Evolutionary conservation across 257 asterid species (phyloP).

Genomic region (Fraxinus anomala): DNA sequence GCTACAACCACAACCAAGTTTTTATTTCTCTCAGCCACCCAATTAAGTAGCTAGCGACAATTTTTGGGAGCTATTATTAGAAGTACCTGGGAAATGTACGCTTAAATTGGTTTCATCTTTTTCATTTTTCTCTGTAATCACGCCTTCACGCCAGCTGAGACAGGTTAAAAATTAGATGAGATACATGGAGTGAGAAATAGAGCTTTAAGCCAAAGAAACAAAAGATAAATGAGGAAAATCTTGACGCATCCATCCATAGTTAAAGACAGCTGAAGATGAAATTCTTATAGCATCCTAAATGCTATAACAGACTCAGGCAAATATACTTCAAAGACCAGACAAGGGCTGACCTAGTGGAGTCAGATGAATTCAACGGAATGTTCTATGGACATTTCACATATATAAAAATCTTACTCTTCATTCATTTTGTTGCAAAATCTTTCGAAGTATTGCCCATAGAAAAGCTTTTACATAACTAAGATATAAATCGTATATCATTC

Average conservation of each 20-base stretch:
- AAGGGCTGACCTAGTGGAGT: too few species aligned
- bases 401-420: too few species aligned
- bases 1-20: conserved; percentile 43
- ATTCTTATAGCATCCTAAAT: too few species aligned
- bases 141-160: conserved; percentile 95
- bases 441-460: neutral
- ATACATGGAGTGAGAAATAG: neutral
- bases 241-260: too few species aligned
- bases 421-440: too few species aligned
- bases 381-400: too few species aligned
- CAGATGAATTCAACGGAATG: too few species aligned
- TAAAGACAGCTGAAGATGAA: too few species aligned
- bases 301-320: too few species aligned
- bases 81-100: conserved; percentile 81
- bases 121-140: conserved; percentile 65
- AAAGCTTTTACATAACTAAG: neutral
- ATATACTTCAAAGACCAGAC: too few species aligned
- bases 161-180: conserved; percentile 1
- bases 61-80: neutral
- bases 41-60: neutral
- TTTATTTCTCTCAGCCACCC: conserved; percentile 12
- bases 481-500: neutral
- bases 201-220: neutral
- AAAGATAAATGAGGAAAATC: neutral
- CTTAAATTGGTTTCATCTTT: conserved; percentile 61